Conservation (phyloP, 2,329 filamentous ascomycete genomes). For the Cercospora brassicicola region DNA sequence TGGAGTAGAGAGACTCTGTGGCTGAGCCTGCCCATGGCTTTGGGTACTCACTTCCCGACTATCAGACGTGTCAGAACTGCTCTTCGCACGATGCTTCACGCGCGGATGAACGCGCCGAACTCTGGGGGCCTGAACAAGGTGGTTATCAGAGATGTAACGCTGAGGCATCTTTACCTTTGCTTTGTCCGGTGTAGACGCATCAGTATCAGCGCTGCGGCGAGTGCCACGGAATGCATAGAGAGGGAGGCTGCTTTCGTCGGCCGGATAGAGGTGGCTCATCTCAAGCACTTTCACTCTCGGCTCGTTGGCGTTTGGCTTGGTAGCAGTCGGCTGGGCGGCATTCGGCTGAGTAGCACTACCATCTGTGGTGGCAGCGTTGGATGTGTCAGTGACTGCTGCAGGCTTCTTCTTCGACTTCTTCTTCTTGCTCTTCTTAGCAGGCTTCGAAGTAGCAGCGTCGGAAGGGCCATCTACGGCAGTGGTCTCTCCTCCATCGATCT, state of each 20-base stretch:
- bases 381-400: not conserved
- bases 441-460: slow-evolving; percentile 9
- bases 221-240: slow-evolving; percentile 9
- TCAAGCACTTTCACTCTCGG: slow-evolving; percentile 12
- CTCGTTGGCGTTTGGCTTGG: not conserved
- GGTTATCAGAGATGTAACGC: slow-evolving; percentile 6
- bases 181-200: not conserved
- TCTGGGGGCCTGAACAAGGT: slow-evolving; percentile 7
- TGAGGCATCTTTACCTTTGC: slow-evolving; percentile 11
- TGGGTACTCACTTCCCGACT: slow-evolving; percentile 14
- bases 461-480: slow-evolving; percentile 1
- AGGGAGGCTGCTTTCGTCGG: slow-evolving; percentile 12
- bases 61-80: slow-evolving; percentile 17
- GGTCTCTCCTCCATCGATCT: not conserved
- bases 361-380: not conserved
- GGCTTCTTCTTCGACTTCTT: slow-evolving; percentile 12
- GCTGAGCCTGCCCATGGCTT: not conserved
- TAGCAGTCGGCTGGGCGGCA: not conserved
- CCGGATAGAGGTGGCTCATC: slow-evolving; percentile 12
- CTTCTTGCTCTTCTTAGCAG: slow-evolving; percentile 18
- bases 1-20: slow-evolving; percentile 2
- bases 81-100: slow-evolving; percentile 11
- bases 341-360: not conserved
- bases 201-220: not conserved
- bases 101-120: slow-evolving; percentile 5